phyloP scores from a whole-genome alignment of 208 protist genomes.

The Angomonas deanei region DNA sequence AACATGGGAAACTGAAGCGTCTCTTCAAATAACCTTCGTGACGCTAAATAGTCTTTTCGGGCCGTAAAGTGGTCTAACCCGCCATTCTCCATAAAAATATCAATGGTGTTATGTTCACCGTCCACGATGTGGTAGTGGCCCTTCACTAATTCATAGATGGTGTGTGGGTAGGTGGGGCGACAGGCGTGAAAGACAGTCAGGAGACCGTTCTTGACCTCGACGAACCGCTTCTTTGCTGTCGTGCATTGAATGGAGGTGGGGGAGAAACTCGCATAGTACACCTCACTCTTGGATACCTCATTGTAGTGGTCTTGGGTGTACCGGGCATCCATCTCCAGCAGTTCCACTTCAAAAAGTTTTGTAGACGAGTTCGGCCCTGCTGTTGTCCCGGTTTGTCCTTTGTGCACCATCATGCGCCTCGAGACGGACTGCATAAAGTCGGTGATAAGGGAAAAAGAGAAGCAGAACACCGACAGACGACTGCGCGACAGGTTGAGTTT shows the following conservation, averaged over 20 bases:
- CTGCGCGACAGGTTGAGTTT: conserved; percentile 14
- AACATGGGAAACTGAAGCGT: conserved; percentile 1
- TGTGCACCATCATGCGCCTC: not conserved
- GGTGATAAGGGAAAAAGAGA: conserved; percentile 20
- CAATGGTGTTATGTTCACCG: not conserved
- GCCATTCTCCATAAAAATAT: conserved; percentile 13
- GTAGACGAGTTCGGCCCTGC: not conserved
- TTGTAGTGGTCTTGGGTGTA: conserved; percentile 10
- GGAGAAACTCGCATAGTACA: conserved; percentile 12
- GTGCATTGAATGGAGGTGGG: not conserved
- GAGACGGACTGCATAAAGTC: conserved; percentile 21
- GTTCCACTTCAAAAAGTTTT: not conserved
- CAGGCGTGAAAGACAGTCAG: conserved; percentile 31
- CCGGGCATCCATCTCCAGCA: not conserved
- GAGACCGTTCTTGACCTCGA: conserved; percentile 23
- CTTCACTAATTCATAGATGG: conserved; percentile 24
- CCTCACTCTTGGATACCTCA: not conserved
- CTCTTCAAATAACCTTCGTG: not conserved
- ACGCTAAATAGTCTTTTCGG: not conserved
- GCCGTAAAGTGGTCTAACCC: not conserved
- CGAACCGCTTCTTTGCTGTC: conserved; percentile 9
- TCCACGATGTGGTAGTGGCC: conserved; percentile 21
- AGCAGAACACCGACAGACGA: conserved; percentile 33
- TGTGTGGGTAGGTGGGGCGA: conserved; percentile 25
- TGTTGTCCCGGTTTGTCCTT: not conserved